Percentiles rank a stretch among this genome's conserved stretches.
These are phyloP conservation scores for Coemansia sp. DNA, from an alignment of 192 early-diverging fungal genomes.

Conservation along the genomic window DNA sequence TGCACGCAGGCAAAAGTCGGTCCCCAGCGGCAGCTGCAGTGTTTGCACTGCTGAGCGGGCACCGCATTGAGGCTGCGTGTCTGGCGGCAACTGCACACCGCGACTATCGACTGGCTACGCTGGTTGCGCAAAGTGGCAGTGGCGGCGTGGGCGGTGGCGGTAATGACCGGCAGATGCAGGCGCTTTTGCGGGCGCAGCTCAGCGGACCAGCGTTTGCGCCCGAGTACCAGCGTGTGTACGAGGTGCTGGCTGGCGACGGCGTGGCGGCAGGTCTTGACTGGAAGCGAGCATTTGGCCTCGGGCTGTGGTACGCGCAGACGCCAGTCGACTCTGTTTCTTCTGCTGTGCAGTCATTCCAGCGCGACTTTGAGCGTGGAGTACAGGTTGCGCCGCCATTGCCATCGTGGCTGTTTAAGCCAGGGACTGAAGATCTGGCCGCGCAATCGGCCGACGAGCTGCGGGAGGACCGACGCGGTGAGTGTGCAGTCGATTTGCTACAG, in stretches of 20 bases:
- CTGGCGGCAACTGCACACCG: constrained; percentile 61
- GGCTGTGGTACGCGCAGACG: constrained; percentile 61
- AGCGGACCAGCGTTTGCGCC: constrained; percentile 9
- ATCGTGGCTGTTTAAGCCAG: constrained; percentile 19
- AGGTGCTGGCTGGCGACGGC: constrained; percentile 56
- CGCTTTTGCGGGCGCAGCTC: constrained; percentile 38
- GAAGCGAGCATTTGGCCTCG: constrained; percentile 62
- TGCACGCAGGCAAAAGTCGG: constrained; percentile 17
- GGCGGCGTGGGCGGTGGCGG: constrained; percentile 60
- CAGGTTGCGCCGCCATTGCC: constrained; percentile 41
- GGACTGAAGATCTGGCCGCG: neutral
- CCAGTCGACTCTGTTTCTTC: constrained; percentile 33
- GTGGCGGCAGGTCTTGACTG: constrained; percentile 62
- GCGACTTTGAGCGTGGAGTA: constrained; percentile 3
- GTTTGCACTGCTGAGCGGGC: constrained; percentile 60
- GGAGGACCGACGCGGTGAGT: neutral
- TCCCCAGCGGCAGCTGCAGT: constrained; percentile 44
- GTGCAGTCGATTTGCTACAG: constrained; percentile 7
- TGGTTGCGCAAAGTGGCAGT: constrained; percentile 65
- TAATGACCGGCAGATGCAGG: constrained; percentile 36
- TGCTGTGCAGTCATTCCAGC: constrained; percentile 24
- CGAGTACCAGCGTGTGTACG: constrained; percentile 59
- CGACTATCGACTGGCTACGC: constrained; percentile 73
- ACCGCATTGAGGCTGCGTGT: constrained; percentile 66
- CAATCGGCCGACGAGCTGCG: constrained; percentile 3